Evolutionary conservation across 345 rosid species (phyloP).

Genomic region (Eucalyptus cloeziana): DNA sequence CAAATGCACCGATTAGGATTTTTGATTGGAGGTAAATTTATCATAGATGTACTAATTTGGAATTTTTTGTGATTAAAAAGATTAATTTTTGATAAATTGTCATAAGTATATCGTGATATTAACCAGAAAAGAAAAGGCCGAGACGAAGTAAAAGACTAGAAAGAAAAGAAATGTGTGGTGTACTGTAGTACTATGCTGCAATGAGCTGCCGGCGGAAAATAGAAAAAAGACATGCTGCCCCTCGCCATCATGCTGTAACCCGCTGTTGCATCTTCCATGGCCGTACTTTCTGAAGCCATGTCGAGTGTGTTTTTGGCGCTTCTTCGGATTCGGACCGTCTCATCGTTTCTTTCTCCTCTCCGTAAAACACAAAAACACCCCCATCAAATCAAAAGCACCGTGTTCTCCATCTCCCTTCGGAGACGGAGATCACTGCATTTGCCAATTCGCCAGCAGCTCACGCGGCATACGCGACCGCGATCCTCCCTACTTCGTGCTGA

Average conservation of each 20-base stretch:
- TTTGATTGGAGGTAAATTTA: no score
- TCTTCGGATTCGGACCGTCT: neutral
- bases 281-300: neutral
- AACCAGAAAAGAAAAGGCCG: neutral
- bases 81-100: no score
- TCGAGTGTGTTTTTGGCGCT: neutral
- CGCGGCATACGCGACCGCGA: neutral
- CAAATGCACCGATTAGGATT: fast-evolving
- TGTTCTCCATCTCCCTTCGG: neutral
- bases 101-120: neutral
- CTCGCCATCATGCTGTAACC: neutral
- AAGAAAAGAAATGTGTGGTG: neutral
- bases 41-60: fast-evolving
- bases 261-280: neutral
- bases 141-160: neutral
- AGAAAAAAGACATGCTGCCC: neutral
- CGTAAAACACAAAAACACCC: neutral
- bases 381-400: neutral
- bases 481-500: neutral
- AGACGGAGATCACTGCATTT: neutral
- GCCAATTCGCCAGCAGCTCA: neutral
- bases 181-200: neutral
- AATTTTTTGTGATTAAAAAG: no score
- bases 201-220: neutral
- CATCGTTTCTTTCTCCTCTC: neutral